Base-by-base conservation (phyloP, 2,329 filamentous ascomycete genomes). In the Fusarium poae region DNA sequence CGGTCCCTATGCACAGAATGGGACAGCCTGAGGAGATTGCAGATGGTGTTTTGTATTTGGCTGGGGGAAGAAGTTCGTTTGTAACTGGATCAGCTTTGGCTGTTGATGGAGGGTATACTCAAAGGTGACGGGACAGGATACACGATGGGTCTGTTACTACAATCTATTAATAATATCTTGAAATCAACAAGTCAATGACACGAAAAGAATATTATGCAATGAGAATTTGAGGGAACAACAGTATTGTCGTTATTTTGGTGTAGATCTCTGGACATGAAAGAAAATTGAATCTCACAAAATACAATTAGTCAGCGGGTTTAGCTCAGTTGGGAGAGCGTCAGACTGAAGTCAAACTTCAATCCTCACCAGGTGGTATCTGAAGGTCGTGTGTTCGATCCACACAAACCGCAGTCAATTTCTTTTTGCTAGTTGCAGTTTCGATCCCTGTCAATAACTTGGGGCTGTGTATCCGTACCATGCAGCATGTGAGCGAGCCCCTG, bases 1-100 rank as follows among this genome's bases (percentile, higher is more conserved):
- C 70, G 52, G 73, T 78, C 25, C 76, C 74, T 0, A 77, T 77
- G 75, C 45, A 68, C 35, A 59, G 76, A 1, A 74, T 75, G 58
- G 76, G 75, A 4, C 57, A 65, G 2, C 65, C 76, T 0, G 65
- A 73, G 30, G 74, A 77, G 48, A 76, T 77, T 44, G 76, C 74
- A 0, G 75, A 77, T 30, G 74, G 73, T 2, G 74, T 78, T 6
- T 30, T 74, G 15, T 77, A 75, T 27, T 49, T 77, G 0, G 56
- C 72, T 13, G 70, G 70, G 7, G 70, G 70, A 6, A 35, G 66
- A 30, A 72, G 69, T n/a, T 72, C 70, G 0, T 72, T 72, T 35
- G 69, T 72, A 3, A 72, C 69, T 13, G 69, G 69, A 4, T 70
- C 69, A 8, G 65, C 62, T 10, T 35, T 71, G 42, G 37, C 69